A percentile compares a stretch with the other conserved stretches of the same genome.
Evolutionary conservation across 306 rosid species (phyloP).

Genomic region (Prunus campanulata): DNA sequence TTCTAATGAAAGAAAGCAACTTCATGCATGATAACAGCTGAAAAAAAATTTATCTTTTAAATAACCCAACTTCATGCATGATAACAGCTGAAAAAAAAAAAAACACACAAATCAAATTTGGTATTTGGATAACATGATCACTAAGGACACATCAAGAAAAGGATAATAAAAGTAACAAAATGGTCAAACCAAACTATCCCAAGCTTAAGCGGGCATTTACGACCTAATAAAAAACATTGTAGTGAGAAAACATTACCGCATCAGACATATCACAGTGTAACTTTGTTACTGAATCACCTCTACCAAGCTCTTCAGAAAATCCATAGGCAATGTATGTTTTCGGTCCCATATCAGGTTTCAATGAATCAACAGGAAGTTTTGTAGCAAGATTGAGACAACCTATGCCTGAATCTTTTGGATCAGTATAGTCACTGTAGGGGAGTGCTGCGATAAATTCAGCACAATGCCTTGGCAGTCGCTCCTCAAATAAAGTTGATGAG

Average conservation of each 20-base stretch:
- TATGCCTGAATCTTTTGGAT: conserved; percentile 36
- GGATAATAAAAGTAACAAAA: background rate
- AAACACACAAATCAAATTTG: background rate
- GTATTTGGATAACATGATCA: background rate
- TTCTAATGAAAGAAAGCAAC: background rate
- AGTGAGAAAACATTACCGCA: conserved; percentile 33
- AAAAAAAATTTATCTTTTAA: background rate
- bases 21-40: too few species aligned
- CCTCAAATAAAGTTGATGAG: conserved; percentile 39
- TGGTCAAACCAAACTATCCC: background rate
- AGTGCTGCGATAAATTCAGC: conserved; percentile 42
- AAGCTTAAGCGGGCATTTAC: background rate
- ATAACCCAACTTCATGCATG: background rate
- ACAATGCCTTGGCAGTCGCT: conserved; percentile 46
- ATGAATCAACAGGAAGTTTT: conserved; percentile 33
- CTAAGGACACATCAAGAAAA: background rate
- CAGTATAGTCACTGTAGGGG: conserved; percentile 41
- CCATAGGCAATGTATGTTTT: conserved; percentile 48
- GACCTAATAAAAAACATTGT: background rate
- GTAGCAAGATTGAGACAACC: conserved; percentile 42
- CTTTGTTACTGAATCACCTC: conserved; percentile 48
- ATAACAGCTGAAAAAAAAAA: background rate
- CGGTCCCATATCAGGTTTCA: conserved; percentile 48
- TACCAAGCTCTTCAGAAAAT: conserved; percentile 36
- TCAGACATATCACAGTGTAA: conserved; percentile 49